These are phyloP conservation scores for Xylariaceae sp. DNA, from an alignment of 2,329 filamentous ascomycete species.

Conservation along the genomic window DNA sequence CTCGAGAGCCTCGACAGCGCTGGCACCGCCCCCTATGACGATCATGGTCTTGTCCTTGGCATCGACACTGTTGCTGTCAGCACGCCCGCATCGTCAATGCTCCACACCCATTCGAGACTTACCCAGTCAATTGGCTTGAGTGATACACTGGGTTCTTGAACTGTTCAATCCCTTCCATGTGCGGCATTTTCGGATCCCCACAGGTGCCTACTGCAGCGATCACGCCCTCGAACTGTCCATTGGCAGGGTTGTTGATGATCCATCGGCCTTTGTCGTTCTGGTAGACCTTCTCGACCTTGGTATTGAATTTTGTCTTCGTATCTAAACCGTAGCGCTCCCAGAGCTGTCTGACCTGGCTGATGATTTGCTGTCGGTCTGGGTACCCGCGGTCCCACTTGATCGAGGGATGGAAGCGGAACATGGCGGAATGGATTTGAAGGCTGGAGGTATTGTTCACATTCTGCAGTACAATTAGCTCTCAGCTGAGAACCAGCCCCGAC, in stretches of 20 bases:
- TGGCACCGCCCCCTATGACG: slow-evolving; percentile 75
- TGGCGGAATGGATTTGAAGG: slow-evolving; percentile 78
- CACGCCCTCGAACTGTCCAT: slow-evolving; percentile 74
- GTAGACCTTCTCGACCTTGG: slow-evolving; percentile 63
- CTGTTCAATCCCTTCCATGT: slow-evolving; percentile 63
- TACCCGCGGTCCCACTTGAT: slow-evolving; percentile 74
- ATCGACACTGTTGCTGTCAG: slow-evolving; percentile 43
- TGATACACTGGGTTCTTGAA: slow-evolving; percentile 73
- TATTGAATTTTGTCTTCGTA: slow-evolving; percentile 67
- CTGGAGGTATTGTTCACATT: slow-evolving; percentile 78
- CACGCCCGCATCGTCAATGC: no score
- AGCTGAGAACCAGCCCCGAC: no score
- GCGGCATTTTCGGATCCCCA: slow-evolving; percentile 70
- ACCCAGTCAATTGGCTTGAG: slow-evolving; percentile 68
- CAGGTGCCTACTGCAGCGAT: slow-evolving; percentile 78
- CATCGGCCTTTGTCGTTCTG: slow-evolving; percentile 65
- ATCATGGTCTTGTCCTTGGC: slow-evolving; percentile 71
- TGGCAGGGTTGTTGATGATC: slow-evolving; percentile 69
- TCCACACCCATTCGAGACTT: slow-evolving; percentile 10
- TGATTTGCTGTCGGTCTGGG: slow-evolving; percentile 70
- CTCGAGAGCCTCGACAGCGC: slow-evolving; percentile 77
- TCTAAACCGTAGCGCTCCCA: slow-evolving; percentile 75
- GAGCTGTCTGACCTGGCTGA: slow-evolving; percentile 64
- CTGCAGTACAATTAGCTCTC: slow-evolving; percentile 31
- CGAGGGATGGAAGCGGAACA: slow-evolving; percentile 85